Base-by-base conservation (phyloP, 306 rosid genomes). In the Rosa persica region DNA sequence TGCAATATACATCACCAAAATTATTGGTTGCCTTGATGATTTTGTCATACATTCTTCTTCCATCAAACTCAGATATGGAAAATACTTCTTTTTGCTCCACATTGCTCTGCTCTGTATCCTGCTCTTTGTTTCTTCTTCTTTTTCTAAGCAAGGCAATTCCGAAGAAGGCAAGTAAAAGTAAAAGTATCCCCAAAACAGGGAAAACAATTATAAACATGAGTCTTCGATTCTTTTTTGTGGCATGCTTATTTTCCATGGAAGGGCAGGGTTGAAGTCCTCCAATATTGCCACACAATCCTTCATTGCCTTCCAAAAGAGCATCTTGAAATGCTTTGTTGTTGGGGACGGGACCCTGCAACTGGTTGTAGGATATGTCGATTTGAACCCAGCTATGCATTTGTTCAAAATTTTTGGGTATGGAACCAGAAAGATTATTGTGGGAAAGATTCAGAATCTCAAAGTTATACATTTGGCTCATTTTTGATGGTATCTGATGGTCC, bases 341-440 rank as follows among this genome's bases (percentile, higher is more conserved):
- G 2, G 79, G 83, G 43, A 74, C 2, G 0, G 83, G 75, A 51
- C 79, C 83, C 16, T 34, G 38, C 12, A 77, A n/a, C 74, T 77
- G 15, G 25, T 77, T 77, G 73, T 77, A 52, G 13, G 80, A 77
- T 16, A 77, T 9, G 66, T 79, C 73, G 13, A 79, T 39, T 38
- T 44, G 5, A 6, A 61, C 8, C 73, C n/a, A n/a, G n/a, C n/a
- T n/a, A n/a, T n/a, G n/a, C n/a, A n/a, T n/a, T n/a, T n/a, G n/a
- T n/a, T n/a, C n/a, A n/a, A n/a, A n/a, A n/a, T n/a, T n/a, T n/a
- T n/a, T n/a, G n/a, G n/a, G n/a, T n/a, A n/a, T n/a, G n/a, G n/a
- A n/a, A n/a, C n/a, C n/a, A n/a, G n/a, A n/a, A n/a, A n/a, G n/a
- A n/a, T n/a, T n/a, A n/a, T n/a, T n/a, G n/a, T n/a, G n/a, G n/a